Percentiles rank a stretch among this genome's conserved stretches.
phyloP scores from a whole-genome alignment of 1,139 yeast genomes.

The Geotrichum histeridarum region DNA sequence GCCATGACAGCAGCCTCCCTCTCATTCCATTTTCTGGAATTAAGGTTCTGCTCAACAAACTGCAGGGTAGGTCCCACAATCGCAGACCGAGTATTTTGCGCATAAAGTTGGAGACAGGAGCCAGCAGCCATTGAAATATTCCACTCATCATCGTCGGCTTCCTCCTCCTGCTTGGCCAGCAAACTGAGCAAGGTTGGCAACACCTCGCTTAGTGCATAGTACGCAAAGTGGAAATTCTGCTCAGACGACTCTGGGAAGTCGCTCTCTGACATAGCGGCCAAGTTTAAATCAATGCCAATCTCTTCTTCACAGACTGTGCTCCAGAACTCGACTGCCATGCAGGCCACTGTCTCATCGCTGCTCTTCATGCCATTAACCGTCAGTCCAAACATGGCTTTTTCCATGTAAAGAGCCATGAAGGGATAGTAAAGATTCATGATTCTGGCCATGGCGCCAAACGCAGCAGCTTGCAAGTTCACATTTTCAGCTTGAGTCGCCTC shows the following conservation, averaged over 20 bases:
- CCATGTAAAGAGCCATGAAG: slow-evolving; percentile 93
- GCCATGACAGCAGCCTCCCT: slow-evolving; percentile 99
- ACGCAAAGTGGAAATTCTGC: slow-evolving; percentile 64
- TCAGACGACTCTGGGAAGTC: not conserved
- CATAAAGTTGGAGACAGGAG: slow-evolving; percentile 89
- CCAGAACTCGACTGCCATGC: slow-evolving; percentile 99
- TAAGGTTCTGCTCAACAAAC: slow-evolving; percentile 74
- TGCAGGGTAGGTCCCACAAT: slow-evolving; percentile 79
- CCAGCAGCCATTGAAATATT: slow-evolving; percentile 98
- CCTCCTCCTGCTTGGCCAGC: slow-evolving; percentile 85
- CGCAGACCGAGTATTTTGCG: slow-evolving; percentile 80
- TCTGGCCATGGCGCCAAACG: slow-evolving; percentile 91
- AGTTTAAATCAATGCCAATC: slow-evolving; percentile 66
- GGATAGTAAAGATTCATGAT: slow-evolving; percentile 86
- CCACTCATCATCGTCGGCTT: slow-evolving; percentile 94
- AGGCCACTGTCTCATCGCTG: slow-evolving; percentile 77
- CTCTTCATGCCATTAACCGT: slow-evolving; percentile 92
- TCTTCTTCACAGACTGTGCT: slow-evolving; percentile 96
- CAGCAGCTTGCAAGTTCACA: slow-evolving; percentile 81
- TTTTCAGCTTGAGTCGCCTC: slow-evolving; percentile 93
- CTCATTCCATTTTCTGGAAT: slow-evolving; percentile 64
- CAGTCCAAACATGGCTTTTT: slow-evolving; percentile 85
- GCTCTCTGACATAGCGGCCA: slow-evolving; percentile 47
- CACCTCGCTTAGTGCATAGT: slow-evolving; percentile 75
- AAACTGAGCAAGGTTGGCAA: slow-evolving; percentile 78